These are phyloP conservation scores for Penicillium odoratum DNA, from an alignment of 495 filamentous ascomycete genomes.

Conservation along the genomic window DNA sequence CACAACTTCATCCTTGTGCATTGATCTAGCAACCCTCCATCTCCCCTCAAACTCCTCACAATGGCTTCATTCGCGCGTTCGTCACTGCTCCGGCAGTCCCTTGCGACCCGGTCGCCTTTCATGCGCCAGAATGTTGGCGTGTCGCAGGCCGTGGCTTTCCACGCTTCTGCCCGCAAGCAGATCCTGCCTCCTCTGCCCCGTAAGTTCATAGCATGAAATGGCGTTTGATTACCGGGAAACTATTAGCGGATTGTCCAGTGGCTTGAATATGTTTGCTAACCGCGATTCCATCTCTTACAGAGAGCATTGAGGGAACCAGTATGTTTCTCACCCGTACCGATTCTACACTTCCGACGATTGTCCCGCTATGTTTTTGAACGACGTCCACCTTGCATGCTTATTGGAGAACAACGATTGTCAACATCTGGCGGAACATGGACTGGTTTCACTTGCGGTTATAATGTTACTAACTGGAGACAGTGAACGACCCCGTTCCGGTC, in stretches of 20 bases:
- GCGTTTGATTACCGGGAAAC: not conserved
- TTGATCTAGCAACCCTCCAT: conserved; percentile 22
- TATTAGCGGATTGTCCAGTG: not conserved
- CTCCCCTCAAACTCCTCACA: conserved; percentile 27
- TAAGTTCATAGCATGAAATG: conserved; percentile 41
- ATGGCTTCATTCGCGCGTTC: conserved; percentile 49
- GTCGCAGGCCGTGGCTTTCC: conserved; percentile 65
- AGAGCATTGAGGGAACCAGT: conserved; percentile 78
- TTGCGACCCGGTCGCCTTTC: conserved; percentile 40
- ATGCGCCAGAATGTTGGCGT: conserved; percentile 41
- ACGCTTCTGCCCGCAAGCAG: conserved; percentile 63
- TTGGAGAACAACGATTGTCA: not conserved
- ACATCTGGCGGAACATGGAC: not conserved
- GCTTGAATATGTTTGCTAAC: conserved; percentile 23
- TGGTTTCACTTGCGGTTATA: not conserved
- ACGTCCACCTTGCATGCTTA: conserved; percentile 1
- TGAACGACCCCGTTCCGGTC: conserved; percentile 84
- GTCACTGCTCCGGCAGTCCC: conserved; percentile 40
- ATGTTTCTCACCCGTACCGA: conserved; percentile 34
- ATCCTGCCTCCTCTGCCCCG: conserved; percentile 70
- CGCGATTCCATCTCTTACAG: conserved; percentile 40
- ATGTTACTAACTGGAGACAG: conserved; percentile 40
- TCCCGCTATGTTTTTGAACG: conserved; percentile 5
- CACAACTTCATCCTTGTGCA: conserved; percentile 40
- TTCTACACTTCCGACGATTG: conserved; percentile 7